phyloP scores from a whole-genome alignment of 225 moss, liverwort and hornwort genomes.

The Pseudisothecium myosuroides region DNA sequence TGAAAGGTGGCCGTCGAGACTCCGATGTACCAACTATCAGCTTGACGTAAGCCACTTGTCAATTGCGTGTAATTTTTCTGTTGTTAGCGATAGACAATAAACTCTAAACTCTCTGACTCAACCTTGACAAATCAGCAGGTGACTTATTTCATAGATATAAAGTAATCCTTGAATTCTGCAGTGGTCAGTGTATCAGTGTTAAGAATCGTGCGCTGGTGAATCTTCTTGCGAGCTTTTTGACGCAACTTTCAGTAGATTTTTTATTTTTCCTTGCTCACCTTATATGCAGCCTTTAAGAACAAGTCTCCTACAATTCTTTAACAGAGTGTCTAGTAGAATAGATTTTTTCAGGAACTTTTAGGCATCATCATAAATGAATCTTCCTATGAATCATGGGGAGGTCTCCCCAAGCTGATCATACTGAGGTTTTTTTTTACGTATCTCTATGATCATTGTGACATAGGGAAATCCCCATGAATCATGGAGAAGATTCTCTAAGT shows the following conservation, averaged over 20 bases:
- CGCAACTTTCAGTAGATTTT: not conserved
- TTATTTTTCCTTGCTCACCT: not conserved
- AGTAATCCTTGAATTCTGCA: not conserved
- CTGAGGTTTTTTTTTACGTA: not conserved
- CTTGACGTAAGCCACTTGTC: conserved; percentile 34
- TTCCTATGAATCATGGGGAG: not conserved
- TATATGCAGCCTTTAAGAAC: not conserved
- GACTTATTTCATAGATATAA: not conserved
- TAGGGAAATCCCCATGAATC: not conserved
- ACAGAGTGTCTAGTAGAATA: not conserved
- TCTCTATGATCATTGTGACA: not conserved
- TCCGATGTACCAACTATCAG: conserved; percentile 45
- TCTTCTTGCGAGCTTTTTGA: not conserved
- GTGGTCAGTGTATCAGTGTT: not conserved
- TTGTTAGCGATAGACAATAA: not conserved
- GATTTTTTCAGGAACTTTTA: not conserved
- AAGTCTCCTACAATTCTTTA: not conserved
- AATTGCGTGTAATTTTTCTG: not conserved
- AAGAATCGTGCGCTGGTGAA: not conserved
- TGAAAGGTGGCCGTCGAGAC: conserved; percentile 31
- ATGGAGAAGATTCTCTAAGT: not conserved
- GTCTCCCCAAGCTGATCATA: not conserved
- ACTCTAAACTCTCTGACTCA: not conserved
- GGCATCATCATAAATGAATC: not conserved
- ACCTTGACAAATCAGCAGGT: not conserved